Percentiles rank a stretch among this genome's conserved stretches.
phyloP scores from a whole-genome alignment of 805 yeast species.

The Wickerhamomyces subpelliculosus region DNA sequence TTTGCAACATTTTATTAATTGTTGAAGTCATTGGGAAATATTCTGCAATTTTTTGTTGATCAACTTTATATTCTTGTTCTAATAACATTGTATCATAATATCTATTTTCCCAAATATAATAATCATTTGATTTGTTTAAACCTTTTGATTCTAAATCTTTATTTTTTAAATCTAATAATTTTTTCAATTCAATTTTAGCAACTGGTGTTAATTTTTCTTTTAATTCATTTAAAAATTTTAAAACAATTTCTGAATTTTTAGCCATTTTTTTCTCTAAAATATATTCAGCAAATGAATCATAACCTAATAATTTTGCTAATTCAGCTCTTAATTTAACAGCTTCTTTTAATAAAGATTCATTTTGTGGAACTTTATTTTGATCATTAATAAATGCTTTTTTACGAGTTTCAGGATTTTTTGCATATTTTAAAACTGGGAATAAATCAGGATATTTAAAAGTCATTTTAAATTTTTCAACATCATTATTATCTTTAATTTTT shows the following conservation, averaged over 20 bases:
- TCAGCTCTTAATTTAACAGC: conserved; percentile 58
- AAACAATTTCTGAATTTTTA: conserved; percentile 53
- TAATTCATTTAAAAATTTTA: conserved; percentile 56
- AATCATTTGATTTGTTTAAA: conserved; percentile 31
- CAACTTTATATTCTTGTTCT: conserved; percentile 65
- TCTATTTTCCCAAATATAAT: conserved; percentile 68
- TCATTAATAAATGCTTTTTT: conserved; percentile 58
- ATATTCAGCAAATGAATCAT: conserved; percentile 60
- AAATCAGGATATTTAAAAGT: conserved; percentile 80
- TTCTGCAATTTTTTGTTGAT: conserved; percentile 63
- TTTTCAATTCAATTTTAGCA: conserved; percentile 47
- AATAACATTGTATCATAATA: conserved; percentile 60
- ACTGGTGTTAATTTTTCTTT: conserved; percentile 49
- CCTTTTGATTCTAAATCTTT: conserved; percentile 42
- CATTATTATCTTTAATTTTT: conserved; percentile 30
- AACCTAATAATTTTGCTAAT: conserved; percentile 59
- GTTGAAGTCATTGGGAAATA: conserved; percentile 72
- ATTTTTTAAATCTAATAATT: conserved; percentile 44
- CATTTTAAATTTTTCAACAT: conserved; percentile 49
- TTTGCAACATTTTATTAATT: conserved; percentile 57
- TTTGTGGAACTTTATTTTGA: conserved; percentile 60
- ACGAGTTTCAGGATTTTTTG: conserved; percentile 57
- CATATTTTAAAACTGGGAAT: conserved; percentile 71
- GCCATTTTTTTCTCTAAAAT: conserved; percentile 79
- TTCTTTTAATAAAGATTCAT: conserved; percentile 51